Conservation (phyloP, 148 eudicot genomes). For the Rhododendron mucronatum region DNA sequence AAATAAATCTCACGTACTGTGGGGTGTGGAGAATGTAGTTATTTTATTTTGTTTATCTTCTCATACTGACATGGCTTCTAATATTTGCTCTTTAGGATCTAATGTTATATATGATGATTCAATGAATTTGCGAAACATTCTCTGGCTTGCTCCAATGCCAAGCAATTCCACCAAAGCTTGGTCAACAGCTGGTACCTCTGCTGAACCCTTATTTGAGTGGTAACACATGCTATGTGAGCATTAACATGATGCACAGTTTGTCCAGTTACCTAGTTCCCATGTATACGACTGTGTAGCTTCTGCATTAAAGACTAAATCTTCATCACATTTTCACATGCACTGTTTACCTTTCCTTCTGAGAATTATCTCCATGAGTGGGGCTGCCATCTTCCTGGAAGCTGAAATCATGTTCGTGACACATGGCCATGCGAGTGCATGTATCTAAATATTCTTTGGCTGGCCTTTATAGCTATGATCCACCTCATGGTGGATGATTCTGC, state of each 20-base stretch:
- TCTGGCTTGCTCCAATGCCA: conserved; percentile 96
- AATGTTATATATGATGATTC: conserved; percentile 54
- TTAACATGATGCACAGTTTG: not conserved
- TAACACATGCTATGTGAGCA: too few species aligned
- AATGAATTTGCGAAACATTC: conserved; percentile 91
- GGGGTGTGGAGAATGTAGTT: not conserved
- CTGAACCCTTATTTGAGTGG: not conserved
- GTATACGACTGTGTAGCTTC: not conserved
- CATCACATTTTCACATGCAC: not conserved
- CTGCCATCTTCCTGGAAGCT: not conserved
- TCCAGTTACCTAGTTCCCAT: not conserved
- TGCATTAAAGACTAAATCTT: not conserved
- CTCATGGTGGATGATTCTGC: not conserved
- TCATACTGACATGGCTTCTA: not conserved
- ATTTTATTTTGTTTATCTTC: not conserved
- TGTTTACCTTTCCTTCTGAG: not conserved
- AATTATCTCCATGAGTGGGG: not conserved
- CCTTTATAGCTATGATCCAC: not conserved
- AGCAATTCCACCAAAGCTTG: conserved; percentile 51
- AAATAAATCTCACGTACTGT: not conserved
- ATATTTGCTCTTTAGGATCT: conserved; percentile 52
- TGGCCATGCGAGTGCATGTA: not conserved
- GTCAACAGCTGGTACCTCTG: conserved; percentile 73
- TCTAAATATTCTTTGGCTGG: not conserved
- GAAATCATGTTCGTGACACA: not conserved